These are phyloP conservation scores for Jasminum sambac DNA, from an alignment of 257 asterid species.

Conservation along the genomic window DNA sequence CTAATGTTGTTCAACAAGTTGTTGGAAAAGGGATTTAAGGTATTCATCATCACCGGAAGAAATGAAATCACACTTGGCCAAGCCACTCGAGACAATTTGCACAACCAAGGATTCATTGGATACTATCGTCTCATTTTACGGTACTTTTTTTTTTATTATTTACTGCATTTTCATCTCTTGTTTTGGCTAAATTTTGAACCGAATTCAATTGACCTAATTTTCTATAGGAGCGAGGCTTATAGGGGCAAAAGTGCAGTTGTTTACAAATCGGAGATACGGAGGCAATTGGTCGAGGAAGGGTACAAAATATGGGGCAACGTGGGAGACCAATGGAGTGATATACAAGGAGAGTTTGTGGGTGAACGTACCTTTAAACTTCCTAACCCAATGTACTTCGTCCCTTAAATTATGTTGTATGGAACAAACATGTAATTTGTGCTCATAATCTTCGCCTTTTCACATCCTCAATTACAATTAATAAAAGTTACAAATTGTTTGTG, in stretches of 20 bases:
- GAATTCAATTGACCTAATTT: not conserved
- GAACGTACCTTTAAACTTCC: conserved; percentile 61
- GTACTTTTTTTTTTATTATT: conserved; percentile 14
- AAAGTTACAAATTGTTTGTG: not conserved
- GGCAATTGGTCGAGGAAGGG: conserved; percentile 45
- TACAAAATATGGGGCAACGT: conserved; percentile 62
- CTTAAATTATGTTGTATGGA: conserved; percentile 22
- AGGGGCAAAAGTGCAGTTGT: conserved; percentile 43
- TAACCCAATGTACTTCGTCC: conserved; percentile 66
- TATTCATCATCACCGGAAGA: conserved; percentile 61
- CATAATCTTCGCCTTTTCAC: not conserved
- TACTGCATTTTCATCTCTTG: not conserved
- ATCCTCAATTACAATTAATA: not conserved
- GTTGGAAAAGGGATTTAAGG: conserved; percentile 43
- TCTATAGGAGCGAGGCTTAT: conserved; percentile 33
- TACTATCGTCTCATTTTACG: conserved; percentile 53
- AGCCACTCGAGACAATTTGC: conserved; percentile 43
- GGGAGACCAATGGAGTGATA: conserved; percentile 72
- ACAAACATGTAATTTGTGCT: not conserved
- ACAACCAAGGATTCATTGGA: conserved; percentile 48
- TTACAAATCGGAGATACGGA: conserved; percentile 50
- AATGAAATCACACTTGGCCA: conserved; percentile 50
- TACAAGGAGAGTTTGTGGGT: conserved; percentile 48
- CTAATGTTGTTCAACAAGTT: conserved; percentile 44
- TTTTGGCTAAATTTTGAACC: not conserved